Conservation (phyloP, 441 rosid genomes). For the Manihot esculenta region DNA sequence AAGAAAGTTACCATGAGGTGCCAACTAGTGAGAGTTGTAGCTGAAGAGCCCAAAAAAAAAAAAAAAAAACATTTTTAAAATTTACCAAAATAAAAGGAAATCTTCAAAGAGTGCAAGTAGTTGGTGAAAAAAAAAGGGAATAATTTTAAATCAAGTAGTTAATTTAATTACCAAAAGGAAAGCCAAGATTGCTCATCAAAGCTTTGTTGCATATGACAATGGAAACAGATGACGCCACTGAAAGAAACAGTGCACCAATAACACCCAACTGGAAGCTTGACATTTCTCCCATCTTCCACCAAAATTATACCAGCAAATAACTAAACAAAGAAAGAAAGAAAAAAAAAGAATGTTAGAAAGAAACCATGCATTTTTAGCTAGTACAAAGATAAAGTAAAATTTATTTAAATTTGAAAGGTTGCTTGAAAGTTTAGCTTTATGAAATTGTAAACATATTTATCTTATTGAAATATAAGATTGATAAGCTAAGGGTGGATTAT, state of each 20-base stretch:
- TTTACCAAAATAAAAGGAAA: too few species aligned
- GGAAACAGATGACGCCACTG: slow-evolving; percentile 97
- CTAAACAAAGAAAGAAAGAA: background rate
- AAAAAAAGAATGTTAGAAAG: background rate
- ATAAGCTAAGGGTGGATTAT: background rate
- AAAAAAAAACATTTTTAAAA: background rate
- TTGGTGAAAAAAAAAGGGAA: background rate
- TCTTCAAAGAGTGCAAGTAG: too few species aligned
- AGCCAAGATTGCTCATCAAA: slow-evolving; percentile 96
- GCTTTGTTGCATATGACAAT: slow-evolving; percentile 99
- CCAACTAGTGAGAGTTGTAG: slow-evolving; percentile 98
- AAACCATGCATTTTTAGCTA: background rate
- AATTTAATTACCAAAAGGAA: slow-evolving; percentile 75
- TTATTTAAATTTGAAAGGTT: background rate
- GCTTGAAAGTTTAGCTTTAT: background rate
- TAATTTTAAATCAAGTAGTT: background rate
- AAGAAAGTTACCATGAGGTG: slow-evolving; percentile 92
- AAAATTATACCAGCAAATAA: background rate
- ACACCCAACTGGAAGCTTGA: slow-evolving; percentile 82
- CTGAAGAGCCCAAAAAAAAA: slow-evolving; percentile 29
- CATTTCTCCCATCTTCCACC: slow-evolving; percentile 77
- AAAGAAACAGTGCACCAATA: slow-evolving; percentile 86
- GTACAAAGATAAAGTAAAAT: background rate
- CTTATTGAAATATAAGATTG: too few species aligned
- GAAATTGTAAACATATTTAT: background rate